A percentile compares a stretch with the other conserved stretches of the same genome.
These are phyloP conservation scores for Podila horticola DNA, from an alignment of 192 early-diverging fungal genomes.

Conservation along the genomic window DNA sequence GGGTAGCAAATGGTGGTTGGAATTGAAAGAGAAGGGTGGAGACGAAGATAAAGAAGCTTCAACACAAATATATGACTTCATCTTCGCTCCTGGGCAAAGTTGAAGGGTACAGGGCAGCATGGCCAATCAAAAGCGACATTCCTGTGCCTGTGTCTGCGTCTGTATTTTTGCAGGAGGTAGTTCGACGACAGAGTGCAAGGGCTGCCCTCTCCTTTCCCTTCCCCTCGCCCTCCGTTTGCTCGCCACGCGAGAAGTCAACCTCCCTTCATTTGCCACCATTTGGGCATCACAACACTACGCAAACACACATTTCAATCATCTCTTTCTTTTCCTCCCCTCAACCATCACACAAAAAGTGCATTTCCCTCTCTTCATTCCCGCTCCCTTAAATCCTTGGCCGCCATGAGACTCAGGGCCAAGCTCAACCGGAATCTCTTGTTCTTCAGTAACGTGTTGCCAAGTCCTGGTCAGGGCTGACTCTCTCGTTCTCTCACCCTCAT, in stretches of 20 bases:
- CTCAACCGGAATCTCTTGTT: slow-evolving; percentile 35
- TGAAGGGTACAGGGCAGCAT: no score
- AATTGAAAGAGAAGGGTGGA: background rate
- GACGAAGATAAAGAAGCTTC: background rate
- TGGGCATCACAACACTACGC: no score
- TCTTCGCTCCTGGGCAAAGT: background rate
- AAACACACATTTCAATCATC: no score
- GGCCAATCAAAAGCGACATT: no score
- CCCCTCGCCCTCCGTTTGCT: no score
- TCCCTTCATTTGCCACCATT: no score
- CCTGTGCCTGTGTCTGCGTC: no score
- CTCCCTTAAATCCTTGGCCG: background rate
- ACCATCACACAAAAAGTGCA: background rate
- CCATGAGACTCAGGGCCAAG: slow-evolving; percentile 42
- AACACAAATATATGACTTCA: background rate
- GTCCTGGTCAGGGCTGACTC: background rate
- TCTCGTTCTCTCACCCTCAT: background rate
- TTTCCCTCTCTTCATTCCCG: background rate
- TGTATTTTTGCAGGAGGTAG: no score
- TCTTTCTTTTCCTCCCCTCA: no score
- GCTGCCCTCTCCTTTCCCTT: no score
- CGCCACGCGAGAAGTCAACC: no score
- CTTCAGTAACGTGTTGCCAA: slow-evolving; percentile 28
- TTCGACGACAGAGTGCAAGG: no score
- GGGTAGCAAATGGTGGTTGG: background rate